These are phyloP conservation scores for Coprinellus aureogranulatus DNA, from an alignment of 768 basidiomycete genomes.

Conservation along the genomic window DNA sequence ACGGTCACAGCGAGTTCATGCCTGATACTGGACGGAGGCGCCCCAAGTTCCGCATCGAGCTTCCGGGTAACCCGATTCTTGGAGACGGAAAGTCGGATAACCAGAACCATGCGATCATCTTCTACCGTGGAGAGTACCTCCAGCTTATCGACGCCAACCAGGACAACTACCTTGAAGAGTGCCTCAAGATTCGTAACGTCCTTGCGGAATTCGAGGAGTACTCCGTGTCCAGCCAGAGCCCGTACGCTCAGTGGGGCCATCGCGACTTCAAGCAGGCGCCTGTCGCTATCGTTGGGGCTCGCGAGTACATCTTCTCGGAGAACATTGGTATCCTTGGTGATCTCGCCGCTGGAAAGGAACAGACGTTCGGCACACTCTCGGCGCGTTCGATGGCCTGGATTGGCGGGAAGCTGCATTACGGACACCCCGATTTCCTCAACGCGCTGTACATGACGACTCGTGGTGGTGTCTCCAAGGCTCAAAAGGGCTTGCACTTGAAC, in stretches of 20 bases:
- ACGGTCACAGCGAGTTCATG: conserved; percentile 95
- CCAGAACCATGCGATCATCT: conserved; percentile 99
- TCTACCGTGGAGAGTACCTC: conserved; percentile 98
- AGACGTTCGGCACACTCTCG: conserved; percentile 97
- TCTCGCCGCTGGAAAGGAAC: conserved; percentile 97
- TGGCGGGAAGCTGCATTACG: conserved; percentile 97
- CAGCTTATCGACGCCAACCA: conserved; percentile 99
- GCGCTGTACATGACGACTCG: conserved; percentile 97
- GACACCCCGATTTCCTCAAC: conserved; percentile 99
- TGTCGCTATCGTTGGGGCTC: conserved; percentile 97
- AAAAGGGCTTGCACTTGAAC: conserved; percentile 98
- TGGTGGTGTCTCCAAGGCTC: conserved; percentile 97
- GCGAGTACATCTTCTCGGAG: conserved; percentile 99
- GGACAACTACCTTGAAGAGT: conserved; percentile 99
- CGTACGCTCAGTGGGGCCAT: conserved; percentile 87
- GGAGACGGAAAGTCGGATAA: conserved; percentile 99
- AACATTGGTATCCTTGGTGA: conserved; percentile 99
- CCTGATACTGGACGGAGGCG: conserved; percentile 83
- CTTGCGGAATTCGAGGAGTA: conserved; percentile 98
- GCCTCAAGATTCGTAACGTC: conserved; percentile 97
- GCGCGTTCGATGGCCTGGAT: conserved; percentile 96
- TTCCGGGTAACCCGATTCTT: conserved; percentile 98
- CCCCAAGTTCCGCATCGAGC: conserved; percentile 97
- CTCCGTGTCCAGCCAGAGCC: conserved; percentile 77
- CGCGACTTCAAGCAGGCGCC: conserved; percentile 87